Percentiles rank a stretch among this genome's conserved stretches.
phyloP scores from a whole-genome alignment of 306 rosid species.

The Bauhinia variegata region DNA sequence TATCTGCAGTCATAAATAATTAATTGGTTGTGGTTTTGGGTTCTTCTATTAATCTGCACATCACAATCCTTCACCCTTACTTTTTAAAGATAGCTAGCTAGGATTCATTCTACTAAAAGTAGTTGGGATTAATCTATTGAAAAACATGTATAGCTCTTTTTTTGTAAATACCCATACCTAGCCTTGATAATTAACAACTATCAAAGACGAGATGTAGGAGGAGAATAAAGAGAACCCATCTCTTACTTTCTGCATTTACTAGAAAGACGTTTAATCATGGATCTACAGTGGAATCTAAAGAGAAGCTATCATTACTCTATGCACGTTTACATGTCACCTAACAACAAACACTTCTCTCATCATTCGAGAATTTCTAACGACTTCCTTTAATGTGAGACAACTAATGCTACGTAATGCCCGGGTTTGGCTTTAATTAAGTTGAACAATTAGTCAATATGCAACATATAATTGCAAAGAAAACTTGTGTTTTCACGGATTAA shows the following conservation, averaged over 20 bases:
- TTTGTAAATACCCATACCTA: too few species aligned
- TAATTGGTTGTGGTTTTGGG: too few species aligned
- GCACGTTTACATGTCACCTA: constrained; percentile 63
- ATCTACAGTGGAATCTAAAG: constrained; percentile 38
- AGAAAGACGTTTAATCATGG: constrained; percentile 40
- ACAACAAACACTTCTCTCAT: constrained; percentile 52
- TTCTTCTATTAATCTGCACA: too few species aligned
- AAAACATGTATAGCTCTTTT: too few species aligned
- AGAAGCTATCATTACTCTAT: constrained; percentile 48
- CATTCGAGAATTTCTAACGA: constrained; percentile 34
- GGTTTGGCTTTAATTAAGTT: constrained; percentile 31
- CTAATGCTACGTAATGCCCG: constrained; percentile 34
- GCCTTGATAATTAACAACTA: not conserved
- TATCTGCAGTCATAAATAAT: too few species aligned
- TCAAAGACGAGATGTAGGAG: constrained; percentile 11
- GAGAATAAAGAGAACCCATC: constrained; percentile 1
- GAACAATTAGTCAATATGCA: constrained; percentile 1
- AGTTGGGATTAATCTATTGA: too few species aligned
- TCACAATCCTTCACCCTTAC: too few species aligned
- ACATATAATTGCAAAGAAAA: not conserved
- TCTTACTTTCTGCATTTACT: constrained; percentile 32
- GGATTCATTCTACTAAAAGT: too few species aligned
- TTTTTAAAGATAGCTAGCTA: too few species aligned
- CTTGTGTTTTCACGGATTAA: not conserved
- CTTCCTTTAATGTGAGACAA: constrained; percentile 37